Conservation (phyloP, 495 filamentous ascomycete species). For the Penicillium lagena region DNA sequence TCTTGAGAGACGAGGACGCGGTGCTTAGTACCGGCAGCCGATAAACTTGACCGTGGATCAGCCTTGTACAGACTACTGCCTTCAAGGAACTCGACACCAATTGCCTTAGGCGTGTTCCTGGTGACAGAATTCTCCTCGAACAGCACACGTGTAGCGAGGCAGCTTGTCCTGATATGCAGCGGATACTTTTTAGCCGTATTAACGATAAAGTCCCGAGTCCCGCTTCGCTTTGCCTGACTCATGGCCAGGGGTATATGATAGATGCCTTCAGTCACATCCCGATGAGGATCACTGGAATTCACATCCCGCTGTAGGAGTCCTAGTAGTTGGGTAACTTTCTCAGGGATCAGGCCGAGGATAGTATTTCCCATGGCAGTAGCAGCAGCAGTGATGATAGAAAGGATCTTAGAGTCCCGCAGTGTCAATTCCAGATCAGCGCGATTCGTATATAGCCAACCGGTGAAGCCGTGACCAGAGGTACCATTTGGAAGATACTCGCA, state of each 20-base stretch:
- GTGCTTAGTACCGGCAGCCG: constrained; percentile 27
- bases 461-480: too few species aligned
- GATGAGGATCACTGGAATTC: not conserved
- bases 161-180: constrained; percentile 48
- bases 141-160: constrained; percentile 48
- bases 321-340: too few species aligned
- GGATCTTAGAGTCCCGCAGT: constrained; percentile 48
- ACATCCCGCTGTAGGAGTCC: not conserved
- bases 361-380: not conserved
- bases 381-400: constrained; percentile 9
- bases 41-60: constrained; percentile 24
- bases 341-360: not conserved
- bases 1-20: constrained; percentile 35
- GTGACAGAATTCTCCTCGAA: constrained; percentile 32
- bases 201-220: constrained; percentile 45
- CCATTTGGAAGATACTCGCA: too few species aligned
- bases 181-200: constrained; percentile 41
- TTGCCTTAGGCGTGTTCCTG: constrained; percentile 38
- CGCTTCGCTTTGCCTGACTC: constrained; percentile 35
- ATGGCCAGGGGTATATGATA: constrained; percentile 23
- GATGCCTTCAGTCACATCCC: not conserved
- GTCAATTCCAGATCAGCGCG: constrained; percentile 33
- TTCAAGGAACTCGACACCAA: constrained; percentile 53
- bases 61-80: constrained; percentile 52
- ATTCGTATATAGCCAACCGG: constrained; percentile 32